phyloP scores from a whole-genome alignment of 768 basidiomycete species.

The Leccinum barrowsii region DNA sequence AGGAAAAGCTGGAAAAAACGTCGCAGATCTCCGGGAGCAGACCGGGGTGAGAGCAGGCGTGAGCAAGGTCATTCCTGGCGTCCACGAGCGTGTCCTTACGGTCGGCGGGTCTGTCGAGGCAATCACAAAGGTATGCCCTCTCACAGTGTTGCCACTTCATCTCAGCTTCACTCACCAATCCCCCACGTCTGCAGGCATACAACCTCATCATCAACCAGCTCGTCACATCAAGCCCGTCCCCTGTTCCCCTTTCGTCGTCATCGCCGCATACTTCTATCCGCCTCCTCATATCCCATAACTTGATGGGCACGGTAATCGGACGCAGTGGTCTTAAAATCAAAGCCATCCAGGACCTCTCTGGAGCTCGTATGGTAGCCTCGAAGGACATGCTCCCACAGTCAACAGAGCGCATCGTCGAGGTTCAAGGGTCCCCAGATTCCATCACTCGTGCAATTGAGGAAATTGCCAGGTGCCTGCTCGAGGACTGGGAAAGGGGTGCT shows the following conservation, averaged over 20 bases:
- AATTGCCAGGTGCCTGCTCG: conserved; percentile 91
- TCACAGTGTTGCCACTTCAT: background rate
- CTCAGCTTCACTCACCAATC: conserved; percentile 7
- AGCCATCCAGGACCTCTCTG: conserved; percentile 94
- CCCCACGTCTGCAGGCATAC: conserved; percentile 64
- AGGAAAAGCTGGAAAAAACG: conserved; percentile 95
- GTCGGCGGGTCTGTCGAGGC: conserved; percentile 90
- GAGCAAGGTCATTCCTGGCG: conserved; percentile 96
- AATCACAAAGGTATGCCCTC: conserved; percentile 73
- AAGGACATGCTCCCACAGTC: conserved; percentile 99
- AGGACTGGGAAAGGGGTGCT: conserved; percentile 93
- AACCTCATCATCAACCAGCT: conserved; percentile 91
- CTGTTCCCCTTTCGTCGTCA: conserved; percentile 65
- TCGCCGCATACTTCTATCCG: conserved; percentile 81
- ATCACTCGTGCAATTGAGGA: conserved; percentile 94
- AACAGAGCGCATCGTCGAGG: conserved; percentile 97
- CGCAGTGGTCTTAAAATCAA: conserved; percentile 97
- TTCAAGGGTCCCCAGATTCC: conserved; percentile 88
- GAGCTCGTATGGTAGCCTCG: conserved; percentile 96
- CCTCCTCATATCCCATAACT: conserved; percentile 96
- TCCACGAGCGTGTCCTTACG: conserved; percentile 96
- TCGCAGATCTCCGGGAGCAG: conserved; percentile 92
- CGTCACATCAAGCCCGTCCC: conserved; percentile 73
- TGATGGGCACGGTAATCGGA: conserved; percentile 99
- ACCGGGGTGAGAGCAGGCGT: conserved; percentile 98